Conservation (phyloP, 768 basidiomycete genomes). For the Pleurotus ostreatus region DNA sequence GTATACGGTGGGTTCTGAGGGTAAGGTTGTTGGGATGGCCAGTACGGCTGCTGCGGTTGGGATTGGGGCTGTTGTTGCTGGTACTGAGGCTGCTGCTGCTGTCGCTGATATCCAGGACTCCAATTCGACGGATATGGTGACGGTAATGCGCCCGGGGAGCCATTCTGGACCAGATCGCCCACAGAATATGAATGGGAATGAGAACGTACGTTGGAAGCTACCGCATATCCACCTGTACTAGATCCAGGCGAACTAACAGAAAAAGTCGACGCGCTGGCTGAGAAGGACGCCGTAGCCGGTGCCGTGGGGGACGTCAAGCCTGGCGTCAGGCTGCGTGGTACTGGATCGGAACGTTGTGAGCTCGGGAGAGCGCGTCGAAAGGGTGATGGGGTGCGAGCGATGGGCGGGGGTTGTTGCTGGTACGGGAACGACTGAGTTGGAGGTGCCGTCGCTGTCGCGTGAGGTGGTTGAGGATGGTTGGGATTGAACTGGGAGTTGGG, state of each 20-base stretch:
- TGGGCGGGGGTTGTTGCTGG: not conserved
- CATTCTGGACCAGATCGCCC: constrained; percentile 3
- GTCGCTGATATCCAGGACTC: constrained; percentile 8
- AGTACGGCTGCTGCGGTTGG: constrained; percentile 20
- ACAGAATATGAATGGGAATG: constrained; percentile 7
- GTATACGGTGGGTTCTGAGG: constrained; percentile 7
- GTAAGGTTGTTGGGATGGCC: constrained; percentile 17
- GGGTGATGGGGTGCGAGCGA: not conserved
- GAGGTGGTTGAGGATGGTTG: not conserved
- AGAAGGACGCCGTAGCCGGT: constrained; percentile 1
- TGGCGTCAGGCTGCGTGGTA: constrained; percentile 6
- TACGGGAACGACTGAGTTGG: not conserved
- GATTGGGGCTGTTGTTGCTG: constrained; percentile 10
- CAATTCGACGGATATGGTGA: constrained; percentile 7
- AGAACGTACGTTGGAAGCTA: not conserved
- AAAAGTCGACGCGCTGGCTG: not conserved
- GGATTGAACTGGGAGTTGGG: not conserved
- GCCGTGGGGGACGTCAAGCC: constrained; percentile 2
- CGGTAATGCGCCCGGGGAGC: not conserved
- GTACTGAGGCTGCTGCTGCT: constrained; percentile 15
- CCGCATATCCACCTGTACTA: not conserved
- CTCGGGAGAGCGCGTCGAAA: constrained; percentile 1
- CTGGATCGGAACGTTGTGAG: not conserved
- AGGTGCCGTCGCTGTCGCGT: not conserved
- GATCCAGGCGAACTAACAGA: not conserved